Conservation (phyloP, 805 yeast species). For the Candida ascalaphidarum region DNA sequence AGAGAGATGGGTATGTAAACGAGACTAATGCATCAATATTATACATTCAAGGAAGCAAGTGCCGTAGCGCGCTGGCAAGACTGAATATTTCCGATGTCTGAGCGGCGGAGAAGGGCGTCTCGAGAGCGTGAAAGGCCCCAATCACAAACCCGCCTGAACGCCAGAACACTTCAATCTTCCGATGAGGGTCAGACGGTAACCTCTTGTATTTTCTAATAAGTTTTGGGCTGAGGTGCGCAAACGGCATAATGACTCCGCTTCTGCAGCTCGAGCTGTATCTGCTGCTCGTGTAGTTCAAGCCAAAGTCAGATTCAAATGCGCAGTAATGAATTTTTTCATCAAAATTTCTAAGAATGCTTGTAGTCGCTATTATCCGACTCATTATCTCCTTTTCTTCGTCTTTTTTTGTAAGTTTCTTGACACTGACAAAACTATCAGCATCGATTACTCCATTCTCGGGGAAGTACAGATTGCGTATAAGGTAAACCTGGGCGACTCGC, state of each 20-base stretch:
- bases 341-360: no score
- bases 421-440: no score
- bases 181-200: constrained; percentile 3
- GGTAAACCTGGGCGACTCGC: constrained; percentile 38
- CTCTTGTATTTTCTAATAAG: constrained; percentile 26
- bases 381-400: no score
- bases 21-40: neutral
- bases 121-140: constrained; percentile 28
- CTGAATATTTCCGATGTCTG: constrained; percentile 38
- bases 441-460: constrained; percentile 30
- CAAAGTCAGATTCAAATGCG: constrained; percentile 45
- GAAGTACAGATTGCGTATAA: constrained; percentile 31
- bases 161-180: constrained; percentile 34
- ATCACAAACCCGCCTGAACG: constrained; percentile 47
- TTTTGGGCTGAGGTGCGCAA: constrained; percentile 34
- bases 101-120: constrained; percentile 17
- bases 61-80: constrained; percentile 39
- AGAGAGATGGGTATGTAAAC: constrained; percentile 24
- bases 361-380: no score
- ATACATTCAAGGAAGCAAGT: constrained; percentile 4
- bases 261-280: constrained; percentile 24
- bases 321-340: constrained; percentile 33
- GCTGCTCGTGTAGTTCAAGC: constrained; percentile 32
- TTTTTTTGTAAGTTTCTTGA: no score
- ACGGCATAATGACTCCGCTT: constrained; percentile 47